Evolutionary conservation across 768 basidiomycete species (phyloP).

Genomic region (Calocybe cyanea): DNA sequence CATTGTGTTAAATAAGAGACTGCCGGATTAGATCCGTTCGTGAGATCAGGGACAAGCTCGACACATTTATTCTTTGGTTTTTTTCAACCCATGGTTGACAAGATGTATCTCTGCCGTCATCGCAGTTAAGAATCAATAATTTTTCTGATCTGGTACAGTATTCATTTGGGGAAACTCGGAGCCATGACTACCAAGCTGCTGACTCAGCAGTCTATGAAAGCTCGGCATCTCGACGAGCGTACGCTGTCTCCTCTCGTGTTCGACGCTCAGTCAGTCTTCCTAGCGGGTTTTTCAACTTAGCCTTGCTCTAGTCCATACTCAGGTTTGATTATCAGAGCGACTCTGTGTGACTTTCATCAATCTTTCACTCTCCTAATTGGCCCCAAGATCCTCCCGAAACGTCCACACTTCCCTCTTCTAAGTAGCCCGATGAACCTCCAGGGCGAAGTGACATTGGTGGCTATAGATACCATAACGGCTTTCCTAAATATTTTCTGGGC

Average conservation of each 20-base stretch:
- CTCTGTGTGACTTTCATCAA: constrained; percentile 8
- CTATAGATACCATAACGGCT: too few species aligned
- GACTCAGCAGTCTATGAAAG: constrained; percentile 2
- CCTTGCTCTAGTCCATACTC: neutral
- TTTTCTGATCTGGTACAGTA: neutral
- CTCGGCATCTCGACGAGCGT: neutral
- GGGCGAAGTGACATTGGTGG: too few species aligned
- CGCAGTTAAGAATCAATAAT: neutral
- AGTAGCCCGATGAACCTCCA: neutral
- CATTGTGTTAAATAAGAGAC: constrained; percentile 15
- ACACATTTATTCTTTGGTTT: neutral
- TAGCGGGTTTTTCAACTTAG: neutral
- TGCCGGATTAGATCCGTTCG: constrained; percentile 15
- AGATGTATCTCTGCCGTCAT: neutral
- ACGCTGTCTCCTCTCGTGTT: too few species aligned
- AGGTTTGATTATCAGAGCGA: neutral
- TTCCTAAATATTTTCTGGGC: too few species aligned
- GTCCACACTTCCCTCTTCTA: neutral
- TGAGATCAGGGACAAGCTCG: constrained; percentile 5
- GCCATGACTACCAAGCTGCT: neutral
- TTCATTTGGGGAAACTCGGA: neutral
- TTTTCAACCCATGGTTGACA: neutral
- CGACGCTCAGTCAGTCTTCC: constrained; percentile 7
- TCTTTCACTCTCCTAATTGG: constrained; percentile 6
- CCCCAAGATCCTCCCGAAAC: constrained; percentile 17